Conservation (phyloP, 306 rosid genomes). For the Nissolia schottii region DNA sequence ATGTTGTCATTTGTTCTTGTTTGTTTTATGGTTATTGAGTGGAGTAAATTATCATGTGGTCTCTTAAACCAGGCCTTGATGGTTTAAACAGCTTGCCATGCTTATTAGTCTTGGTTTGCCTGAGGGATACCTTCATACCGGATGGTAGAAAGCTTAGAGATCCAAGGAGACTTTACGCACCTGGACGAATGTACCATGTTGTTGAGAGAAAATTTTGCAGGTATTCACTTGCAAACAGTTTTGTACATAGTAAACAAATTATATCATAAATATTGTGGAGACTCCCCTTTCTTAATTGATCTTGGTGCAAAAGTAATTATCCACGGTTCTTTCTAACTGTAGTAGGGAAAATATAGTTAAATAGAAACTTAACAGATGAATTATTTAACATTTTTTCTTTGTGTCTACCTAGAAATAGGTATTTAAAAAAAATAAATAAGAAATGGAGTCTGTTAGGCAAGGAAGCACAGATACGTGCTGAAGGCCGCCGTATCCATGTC, state of each 20-base stretch:
- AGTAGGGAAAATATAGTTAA: not conserved
- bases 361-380: no score
- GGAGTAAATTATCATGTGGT: slow-evolving; percentile 41
- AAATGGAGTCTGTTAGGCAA: no score
- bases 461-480: no score
- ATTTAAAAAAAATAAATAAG: no score
- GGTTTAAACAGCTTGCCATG: slow-evolving; percentile 94
- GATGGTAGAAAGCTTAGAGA: slow-evolving; percentile 86
- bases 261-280: not conserved
- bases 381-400: no score
- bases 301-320: not conserved
- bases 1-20: not conserved
- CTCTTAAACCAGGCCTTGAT: slow-evolving; percentile 67
- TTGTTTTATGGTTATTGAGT: slow-evolving; percentile 18
- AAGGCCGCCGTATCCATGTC: no score
- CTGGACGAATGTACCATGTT: slow-evolving; percentile 88
- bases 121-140: slow-evolving; percentile 91
- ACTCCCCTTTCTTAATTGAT: not conserved
- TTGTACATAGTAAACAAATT: not conserved
- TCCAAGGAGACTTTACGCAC: slow-evolving; percentile 91
- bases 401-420: not conserved
- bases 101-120: slow-evolving; percentile 78
- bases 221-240: slow-evolving; percentile 33
- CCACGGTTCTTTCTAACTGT: not conserved
- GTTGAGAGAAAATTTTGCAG: slow-evolving; percentile 94